A percentile compares a stretch with the other conserved stretches of the same genome.
These are phyloP conservation scores for Pseudogymnoascus sp. DNA, from an alignment of 2,329 filamentous ascomycete species.

Conservation along the genomic window DNA sequence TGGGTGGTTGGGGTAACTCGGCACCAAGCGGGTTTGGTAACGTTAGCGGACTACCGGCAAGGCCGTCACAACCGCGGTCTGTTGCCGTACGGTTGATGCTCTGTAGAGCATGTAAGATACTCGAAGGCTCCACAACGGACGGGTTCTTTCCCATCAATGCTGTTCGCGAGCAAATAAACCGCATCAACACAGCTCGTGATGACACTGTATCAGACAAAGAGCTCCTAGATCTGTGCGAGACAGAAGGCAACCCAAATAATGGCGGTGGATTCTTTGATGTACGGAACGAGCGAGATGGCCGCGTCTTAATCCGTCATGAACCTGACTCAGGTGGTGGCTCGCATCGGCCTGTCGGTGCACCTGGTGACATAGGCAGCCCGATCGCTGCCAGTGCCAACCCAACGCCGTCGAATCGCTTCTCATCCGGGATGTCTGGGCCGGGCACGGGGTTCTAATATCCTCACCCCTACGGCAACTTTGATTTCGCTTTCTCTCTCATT, in stretches of 20 bases:
- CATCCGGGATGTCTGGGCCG: not conserved
- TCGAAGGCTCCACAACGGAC: conserved; percentile 41
- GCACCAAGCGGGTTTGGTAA: conserved; percentile 39
- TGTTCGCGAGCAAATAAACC: conserved; percentile 55
- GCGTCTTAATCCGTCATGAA: conserved; percentile 43
- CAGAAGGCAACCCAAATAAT: conserved; percentile 76
- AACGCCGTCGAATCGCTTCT: not conserved
- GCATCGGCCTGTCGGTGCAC: conserved; percentile 41
- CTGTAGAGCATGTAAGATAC: conserved; percentile 65
- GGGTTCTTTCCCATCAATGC: conserved; percentile 62
- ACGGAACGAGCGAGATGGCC: conserved; percentile 23
- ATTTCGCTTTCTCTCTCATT: conserved; percentile 9
- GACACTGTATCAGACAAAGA: conserved; percentile 50
- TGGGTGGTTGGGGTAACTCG: conserved; percentile 24
- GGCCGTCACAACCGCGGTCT: conserved; percentile 52
- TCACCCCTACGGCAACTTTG: conserved; percentile 1
- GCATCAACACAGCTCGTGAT: conserved; percentile 42
- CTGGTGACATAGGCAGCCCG: conserved; percentile 64
- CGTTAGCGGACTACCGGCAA: conserved; percentile 31
- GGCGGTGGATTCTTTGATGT: conserved; percentile 81
- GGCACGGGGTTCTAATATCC: conserved; percentile 1
- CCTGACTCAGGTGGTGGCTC: conserved; percentile 37
- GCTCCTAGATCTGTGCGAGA: conserved; percentile 73
- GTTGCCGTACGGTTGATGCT: conserved; percentile 64
- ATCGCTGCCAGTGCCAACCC: conserved; percentile 34